Evolutionary conservation across 2,329 filamentous ascomycete genomes (phyloP), one percentile per base, ranked within the genome.

Genomic region (Fusarium verticillioides): DNA sequence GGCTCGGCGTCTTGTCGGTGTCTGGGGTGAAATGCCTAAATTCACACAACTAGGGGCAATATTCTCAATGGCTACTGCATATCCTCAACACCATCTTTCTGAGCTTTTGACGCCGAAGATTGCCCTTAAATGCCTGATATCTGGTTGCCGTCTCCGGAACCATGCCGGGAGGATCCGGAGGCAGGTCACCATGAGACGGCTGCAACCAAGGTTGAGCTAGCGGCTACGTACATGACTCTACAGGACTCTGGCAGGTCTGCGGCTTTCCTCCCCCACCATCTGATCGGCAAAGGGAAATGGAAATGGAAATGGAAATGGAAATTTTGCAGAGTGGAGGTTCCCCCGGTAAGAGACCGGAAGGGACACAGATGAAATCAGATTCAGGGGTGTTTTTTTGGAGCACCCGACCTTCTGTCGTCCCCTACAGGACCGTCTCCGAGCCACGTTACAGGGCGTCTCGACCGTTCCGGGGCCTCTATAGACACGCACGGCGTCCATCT

Each of bases 131-230:
- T 74, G 63, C 60, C 49, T 75, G 74, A 68, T 60, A 64, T 56
- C 30, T 54, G 30, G 30, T 57, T 49, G 52, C 53, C 36, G 52
- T 50, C 39, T 18, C 59, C 50, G 65, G 57, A 37, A 53, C 57
- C 42, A 56, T 63, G 52, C 74, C 76, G 76, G 76, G 74, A 77
- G 70, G 70, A 77, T 57, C 73, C 75, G 75, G 76, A 78, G 70
- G 60, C 60, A 68, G 54, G 62, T 63, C 63, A 76, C 63, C 58
- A 58, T 44, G 42, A 63, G 53, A 52, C 60, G 69, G 52, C 53
- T 50, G 63, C 63, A 70, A 32, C 50, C 50, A 68, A 63, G 60
- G 49, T 66, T 65, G 56, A 63, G 39, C 52, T 70, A 73, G 53
- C 36, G 58, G 37, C 65, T 67, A 67, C 30, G 28, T 68, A 44